Evolutionary conservation across 176 grass and related monocot genomes (phyloP).

Genomic region (Rhynchospora tenuis): DNA sequence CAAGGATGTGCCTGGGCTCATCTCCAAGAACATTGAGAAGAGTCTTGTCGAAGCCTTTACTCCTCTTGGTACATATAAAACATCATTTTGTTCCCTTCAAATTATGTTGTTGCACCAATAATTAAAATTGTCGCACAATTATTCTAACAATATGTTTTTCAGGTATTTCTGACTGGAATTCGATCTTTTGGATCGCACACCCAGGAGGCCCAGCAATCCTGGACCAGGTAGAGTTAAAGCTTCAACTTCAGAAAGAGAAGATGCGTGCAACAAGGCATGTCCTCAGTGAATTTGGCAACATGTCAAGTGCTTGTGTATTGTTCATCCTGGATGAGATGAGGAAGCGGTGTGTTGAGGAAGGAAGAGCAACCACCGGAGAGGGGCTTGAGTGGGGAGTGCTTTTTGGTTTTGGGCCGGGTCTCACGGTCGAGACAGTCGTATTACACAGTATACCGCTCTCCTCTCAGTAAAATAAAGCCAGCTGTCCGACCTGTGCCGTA

Average conservation of each 20-base stretch:
- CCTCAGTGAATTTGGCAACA: slow-evolving; percentile 17
- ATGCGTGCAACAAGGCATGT: slow-evolving; percentile 6
- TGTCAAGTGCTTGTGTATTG: slow-evolving; percentile 25
- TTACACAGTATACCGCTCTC: slow-evolving; percentile 7
- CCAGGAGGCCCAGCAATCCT: slow-evolving; percentile 15
- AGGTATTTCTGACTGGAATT: slow-evolving; percentile 23
- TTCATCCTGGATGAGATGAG: slow-evolving; percentile 22
- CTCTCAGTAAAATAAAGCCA: neutral
- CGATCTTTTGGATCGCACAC: slow-evolving; percentile 21
- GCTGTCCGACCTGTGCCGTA: neutral
- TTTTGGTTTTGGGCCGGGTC: slow-evolving; percentile 18
- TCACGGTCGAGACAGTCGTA: slow-evolving; percentile 22
- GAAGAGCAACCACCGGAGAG: slow-evolving; percentile 6
- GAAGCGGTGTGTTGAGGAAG: neutral
- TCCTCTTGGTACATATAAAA: slow-evolving; percentile 18
- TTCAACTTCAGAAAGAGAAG: slow-evolving; percentile 21
- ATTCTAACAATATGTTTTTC: neutral
- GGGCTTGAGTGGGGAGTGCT: slow-evolving; percentile 24
- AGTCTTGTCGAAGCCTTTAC: slow-evolving; percentile 21
- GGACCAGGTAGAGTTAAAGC: slow-evolving; percentile 12
- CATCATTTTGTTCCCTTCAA: neutral
- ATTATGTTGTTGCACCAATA: neutral
- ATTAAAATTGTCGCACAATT: neutral
- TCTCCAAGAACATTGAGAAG: slow-evolving; percentile 22
- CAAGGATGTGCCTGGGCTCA: slow-evolving; percentile 19